Evolutionary conservation across 2,329 filamentous ascomycete genomes (phyloP), one percentile per base, ranked within the genome.

Genomic region (Penicillium sp.): DNA sequence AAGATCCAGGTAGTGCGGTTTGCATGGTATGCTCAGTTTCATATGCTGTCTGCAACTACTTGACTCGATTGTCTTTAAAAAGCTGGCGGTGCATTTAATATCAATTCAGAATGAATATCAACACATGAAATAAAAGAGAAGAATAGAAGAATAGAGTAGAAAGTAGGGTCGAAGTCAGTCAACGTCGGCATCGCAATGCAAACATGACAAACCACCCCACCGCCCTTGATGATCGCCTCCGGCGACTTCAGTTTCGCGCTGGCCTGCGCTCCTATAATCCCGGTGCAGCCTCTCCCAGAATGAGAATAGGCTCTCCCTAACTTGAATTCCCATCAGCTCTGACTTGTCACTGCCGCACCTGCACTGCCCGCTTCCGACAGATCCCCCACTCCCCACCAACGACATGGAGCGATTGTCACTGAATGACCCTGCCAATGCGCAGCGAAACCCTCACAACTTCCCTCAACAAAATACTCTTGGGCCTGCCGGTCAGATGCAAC

Each of bases 331-430:
- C 10, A 15, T 20, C 7, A 23, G 20, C 8, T 20, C 24, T 24
- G 37, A 20, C 35, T 46, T 23, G 43, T 29, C 32, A 31, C 31
- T 20, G 25, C 12, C 46, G 37, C 54, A 23, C 35, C 27, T 8
- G 7, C 9, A 8, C 24, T 40, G 40, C 44, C 46, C 38, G 3
- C 42, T 49, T 55, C 40, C 44, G 29, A 44, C 55, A 49, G 20
- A 23, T 23, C 27, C 41, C 46, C 35, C 44, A 47, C 53, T 46
- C 49, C 35, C 43, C 31, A 24, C 47, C 29, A 33, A 47, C 49
- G 55, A 27, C 38, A 72, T 72, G 69, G 69, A 72, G 54, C 63
- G 68, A 43, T 59, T 66, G 54, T 64, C 68, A 37, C 53, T 68
- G 27, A 67, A 71, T 46, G 69, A 71, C 41, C 57, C 64, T 45